Percentiles rank a stretch among this genome's conserved stretches.
These are phyloP conservation scores for Candida endomychidarum DNA, from an alignment of 805 yeast genomes.

Conservation along the genomic window DNA sequence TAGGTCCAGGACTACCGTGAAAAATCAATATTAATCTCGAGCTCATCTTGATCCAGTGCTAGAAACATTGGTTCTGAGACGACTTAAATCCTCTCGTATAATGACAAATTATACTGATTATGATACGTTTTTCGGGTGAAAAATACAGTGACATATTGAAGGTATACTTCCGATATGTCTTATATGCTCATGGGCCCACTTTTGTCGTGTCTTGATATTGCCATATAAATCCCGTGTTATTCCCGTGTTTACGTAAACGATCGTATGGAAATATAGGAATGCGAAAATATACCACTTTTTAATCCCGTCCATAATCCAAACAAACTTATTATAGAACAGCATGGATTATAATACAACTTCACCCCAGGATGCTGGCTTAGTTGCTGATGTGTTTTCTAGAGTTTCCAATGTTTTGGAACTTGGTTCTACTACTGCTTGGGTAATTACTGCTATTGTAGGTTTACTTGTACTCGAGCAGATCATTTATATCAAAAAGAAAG, in stretches of 20 bases:
- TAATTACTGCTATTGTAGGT: constrained; percentile 46
- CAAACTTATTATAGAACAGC: not conserved
- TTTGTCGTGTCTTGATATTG: no score
- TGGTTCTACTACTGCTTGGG: constrained; percentile 38
- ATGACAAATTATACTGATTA: no score
- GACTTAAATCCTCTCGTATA: no score
- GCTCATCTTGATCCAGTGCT: no score
- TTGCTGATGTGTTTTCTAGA: not conserved
- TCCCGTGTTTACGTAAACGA: constrained; percentile 2
- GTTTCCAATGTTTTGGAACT: not conserved
- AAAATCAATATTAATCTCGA: no score
- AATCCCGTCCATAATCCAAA: not conserved
- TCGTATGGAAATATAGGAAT: constrained; percentile 3
- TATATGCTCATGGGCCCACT: no score
- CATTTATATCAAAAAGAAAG: constrained; percentile 77
- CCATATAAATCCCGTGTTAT: no score
- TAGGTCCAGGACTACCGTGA: constrained; percentile 1
- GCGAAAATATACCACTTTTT: constrained; percentile 1
- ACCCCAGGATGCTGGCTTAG: not conserved
- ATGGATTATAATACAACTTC: constrained; percentile 8
- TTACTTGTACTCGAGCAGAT: constrained; percentile 69
- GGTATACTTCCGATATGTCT: no score
- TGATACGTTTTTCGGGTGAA: no score
- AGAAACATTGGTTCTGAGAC: no score
- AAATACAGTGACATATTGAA: no score